These are phyloP conservation scores for Xylaria sp. DNA, from an alignment of 2,329 filamentous ascomycete genomes.

Conservation along the genomic window DNA sequence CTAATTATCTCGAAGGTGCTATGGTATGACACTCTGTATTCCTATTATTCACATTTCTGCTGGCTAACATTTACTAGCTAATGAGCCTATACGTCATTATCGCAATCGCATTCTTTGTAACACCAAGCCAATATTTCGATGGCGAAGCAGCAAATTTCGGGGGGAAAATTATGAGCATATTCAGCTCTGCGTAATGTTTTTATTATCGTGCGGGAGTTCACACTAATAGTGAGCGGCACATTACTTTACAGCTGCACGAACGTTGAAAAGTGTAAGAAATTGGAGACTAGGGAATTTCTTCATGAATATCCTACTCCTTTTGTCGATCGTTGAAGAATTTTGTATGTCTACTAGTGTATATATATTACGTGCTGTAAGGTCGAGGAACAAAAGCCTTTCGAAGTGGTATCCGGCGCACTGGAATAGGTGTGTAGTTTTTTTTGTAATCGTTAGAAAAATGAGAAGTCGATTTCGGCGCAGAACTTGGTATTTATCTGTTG, in stretches of 20 bases:
- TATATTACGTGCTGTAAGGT: constrained; percentile 18
- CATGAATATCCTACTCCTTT: constrained; percentile 1
- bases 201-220: neutral
- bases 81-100: constrained; percentile 68
- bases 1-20: constrained; percentile 84
- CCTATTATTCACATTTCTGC: neutral
- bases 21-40: constrained; percentile 61
- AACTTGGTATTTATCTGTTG: neutral
- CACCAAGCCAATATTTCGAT: constrained; percentile 61
- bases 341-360: constrained; percentile 36
- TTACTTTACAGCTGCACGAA: neutral
- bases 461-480: neutral
- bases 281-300: neutral
- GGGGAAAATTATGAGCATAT: constrained; percentile 6
- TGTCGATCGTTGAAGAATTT: constrained; percentile 22
- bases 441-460: neutral
- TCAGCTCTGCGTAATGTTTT: constrained; percentile 14
- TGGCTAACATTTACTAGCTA: constrained; percentile 49
- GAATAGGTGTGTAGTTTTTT: neutral
- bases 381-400: neutral
- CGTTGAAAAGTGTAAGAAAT: neutral
- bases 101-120: constrained; percentile 68
- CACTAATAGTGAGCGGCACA: neutral
- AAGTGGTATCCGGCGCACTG: neutral
- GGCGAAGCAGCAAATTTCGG: constrained; percentile 40